Evolutionary conservation across 768 basidiomycete genomes (phyloP).

Genomic region (Trametes gibbosa): DNA sequence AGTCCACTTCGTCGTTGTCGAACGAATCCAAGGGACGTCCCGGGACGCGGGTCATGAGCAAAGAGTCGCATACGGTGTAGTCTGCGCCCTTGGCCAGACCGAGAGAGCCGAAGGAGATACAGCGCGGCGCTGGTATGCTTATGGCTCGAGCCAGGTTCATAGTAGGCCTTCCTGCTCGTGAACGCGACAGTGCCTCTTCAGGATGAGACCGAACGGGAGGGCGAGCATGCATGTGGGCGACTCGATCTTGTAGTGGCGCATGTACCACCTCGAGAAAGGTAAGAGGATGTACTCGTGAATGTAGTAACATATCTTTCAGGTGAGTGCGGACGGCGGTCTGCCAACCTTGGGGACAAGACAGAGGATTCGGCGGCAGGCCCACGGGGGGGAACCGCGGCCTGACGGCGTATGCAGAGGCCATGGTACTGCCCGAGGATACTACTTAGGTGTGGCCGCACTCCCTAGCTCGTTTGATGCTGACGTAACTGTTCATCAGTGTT

Average conservation of each 20-base stretch:
- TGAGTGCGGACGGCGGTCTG: background rate
- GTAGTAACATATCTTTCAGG: constrained; percentile 1
- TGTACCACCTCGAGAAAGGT: background rate
- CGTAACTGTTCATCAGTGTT: no score
- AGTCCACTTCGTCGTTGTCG: constrained; percentile 2
- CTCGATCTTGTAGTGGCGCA: background rate
- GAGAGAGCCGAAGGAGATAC: constrained; percentile 2
- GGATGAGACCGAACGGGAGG: constrained; percentile 4
- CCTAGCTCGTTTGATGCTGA: no score
- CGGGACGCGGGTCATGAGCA: constrained; percentile 4
- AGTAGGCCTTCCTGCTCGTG: constrained; percentile 3
- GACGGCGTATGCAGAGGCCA: background rate
- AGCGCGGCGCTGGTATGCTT: constrained; percentile 1
- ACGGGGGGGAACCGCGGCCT: background rate
- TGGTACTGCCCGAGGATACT: background rate
- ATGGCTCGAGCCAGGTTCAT: constrained; percentile 11
- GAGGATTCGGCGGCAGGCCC: background rate
- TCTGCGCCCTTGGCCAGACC: background rate
- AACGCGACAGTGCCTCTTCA: background rate
- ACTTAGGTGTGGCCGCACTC: background rate
- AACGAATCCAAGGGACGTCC: background rate
- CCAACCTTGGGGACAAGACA: background rate
- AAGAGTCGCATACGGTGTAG: background rate
- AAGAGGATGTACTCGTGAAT: background rate
- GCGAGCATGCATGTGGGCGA: background rate